Evolutionary conservation across 2,329 filamentous ascomycete genomes (phyloP), one percentile per base, ranked within the genome.

Genomic region (Phyllosticta paracitricarpa): DNA sequence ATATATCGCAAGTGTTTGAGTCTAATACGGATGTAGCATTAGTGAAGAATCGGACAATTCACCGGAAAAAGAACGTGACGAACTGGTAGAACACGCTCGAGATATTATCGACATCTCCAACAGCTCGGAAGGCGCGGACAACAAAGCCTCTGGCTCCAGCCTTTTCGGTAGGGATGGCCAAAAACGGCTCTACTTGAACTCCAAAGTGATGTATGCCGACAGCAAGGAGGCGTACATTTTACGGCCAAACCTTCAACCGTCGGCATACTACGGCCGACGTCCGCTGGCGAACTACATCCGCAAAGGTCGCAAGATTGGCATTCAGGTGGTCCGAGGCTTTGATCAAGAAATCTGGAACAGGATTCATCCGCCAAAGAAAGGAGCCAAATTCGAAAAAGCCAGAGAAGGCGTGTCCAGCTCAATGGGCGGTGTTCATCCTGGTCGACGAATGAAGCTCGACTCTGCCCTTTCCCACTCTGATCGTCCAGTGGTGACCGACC

Each of bases 281-380:
- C 94, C 94, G 0, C 79, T 97, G 2, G 82, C 86, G 51, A 91
- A 93, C 56, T 81, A 80, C 67, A 94, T 97, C 61, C 84, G 89
- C 66, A 96, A 89, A 74, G 91, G 90, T 0, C 77, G 87, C 57
- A 86, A 86, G 6, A 86, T 99, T 59, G 94, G 94, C 0, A 84
- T 96, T 14, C 86, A 88, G 3, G 89, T 97, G n/a, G 82, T 95
- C 17, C 85, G 94, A 62, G 94, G 94, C 0, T 99, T 99, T 68
- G 86, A 95, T 71, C 83, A 88, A 65, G 79, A 81, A 35, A 76
- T 79, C 1, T 99, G 93, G 92, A 83, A 89, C 64, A 86, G 82
- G 59, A 72, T 91, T 10, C 84, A 96, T 70, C 82, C 84, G 14
- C 74, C 67, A 4, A 79, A 78, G 63, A 75, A 70, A 48, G 68